Percentiles rank a stretch among this genome's conserved stretches.
Evolutionary conservation across 78 protist genomes (phyloP).

Genomic region (Dictyostelium capitatum): DNA sequence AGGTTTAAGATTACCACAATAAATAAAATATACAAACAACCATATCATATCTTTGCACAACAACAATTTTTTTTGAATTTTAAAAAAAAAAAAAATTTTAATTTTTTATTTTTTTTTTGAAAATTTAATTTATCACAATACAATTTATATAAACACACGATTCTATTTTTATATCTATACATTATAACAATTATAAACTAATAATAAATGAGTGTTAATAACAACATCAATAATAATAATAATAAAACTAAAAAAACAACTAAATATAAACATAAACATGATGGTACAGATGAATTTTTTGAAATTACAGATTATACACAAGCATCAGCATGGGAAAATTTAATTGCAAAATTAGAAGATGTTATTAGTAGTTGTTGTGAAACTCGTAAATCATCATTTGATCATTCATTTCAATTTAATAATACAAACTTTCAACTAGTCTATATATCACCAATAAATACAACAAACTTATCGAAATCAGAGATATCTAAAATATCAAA

Average conservation of each 20-base stretch:
- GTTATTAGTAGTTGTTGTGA: neutral
- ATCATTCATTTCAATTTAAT: slow-evolving; percentile 30
- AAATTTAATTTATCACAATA: neutral
- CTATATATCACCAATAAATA: slow-evolving; percentile 30
- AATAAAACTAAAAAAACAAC: neutral
- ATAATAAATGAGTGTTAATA: neutral
- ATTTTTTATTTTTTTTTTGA: neutral
- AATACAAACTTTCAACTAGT: slow-evolving; percentile 44
- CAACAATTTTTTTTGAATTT: no score
- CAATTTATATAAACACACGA: no score
- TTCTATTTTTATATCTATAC: no score
- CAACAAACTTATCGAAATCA: neutral
- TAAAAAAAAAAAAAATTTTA: no score
- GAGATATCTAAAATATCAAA: neutral
- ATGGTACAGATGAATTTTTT: slow-evolving; percentile 66
- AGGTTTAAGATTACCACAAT: neutral
- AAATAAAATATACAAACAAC: neutral
- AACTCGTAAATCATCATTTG: slow-evolving; percentile 26
- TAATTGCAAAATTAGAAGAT: slow-evolving; percentile 56
- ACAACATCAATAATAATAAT: no score
- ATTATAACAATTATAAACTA: neutral
- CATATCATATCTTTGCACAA: neutral
- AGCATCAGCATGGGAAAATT: slow-evolving; percentile 66
- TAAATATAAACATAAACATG: slow-evolving; percentile 23
- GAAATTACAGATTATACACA: slow-evolving; percentile 72